Conservation (phyloP, 805 yeast genomes). For the Candida endomychidarum region DNA sequence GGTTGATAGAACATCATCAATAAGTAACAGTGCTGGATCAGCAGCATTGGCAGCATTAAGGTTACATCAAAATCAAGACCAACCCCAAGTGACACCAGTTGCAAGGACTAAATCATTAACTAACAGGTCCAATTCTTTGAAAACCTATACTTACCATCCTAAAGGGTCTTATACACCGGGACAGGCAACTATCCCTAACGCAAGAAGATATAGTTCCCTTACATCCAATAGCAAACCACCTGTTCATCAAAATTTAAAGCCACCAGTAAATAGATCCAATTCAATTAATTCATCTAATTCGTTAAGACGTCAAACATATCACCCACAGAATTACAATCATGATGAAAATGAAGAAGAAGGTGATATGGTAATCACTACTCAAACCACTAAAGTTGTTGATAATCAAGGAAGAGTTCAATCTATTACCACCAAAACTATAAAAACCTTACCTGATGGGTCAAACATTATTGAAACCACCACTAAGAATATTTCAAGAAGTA, state of each 20-base stretch:
- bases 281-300: constrained; percentile 15
- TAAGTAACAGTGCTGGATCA: constrained; percentile 35
- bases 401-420: constrained; percentile 39
- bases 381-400: constrained; percentile 43
- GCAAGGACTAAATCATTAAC: constrained; percentile 24
- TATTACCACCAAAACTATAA: constrained; percentile 39
- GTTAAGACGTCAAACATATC: constrained; percentile 1
- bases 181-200: constrained; percentile 18
- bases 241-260: background rate
- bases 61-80: constrained; percentile 24
- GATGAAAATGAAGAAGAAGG: constrained; percentile 18
- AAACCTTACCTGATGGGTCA: constrained; percentile 42
- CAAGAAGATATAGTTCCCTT: constrained; percentile 22
- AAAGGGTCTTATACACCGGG: constrained; percentile 39
- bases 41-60: constrained; percentile 44
- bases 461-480: constrained; percentile 44
- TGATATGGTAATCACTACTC: constrained; percentile 35
- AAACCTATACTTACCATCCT: constrained; percentile 39
- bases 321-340: background rate
- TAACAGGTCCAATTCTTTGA: constrained; percentile 32
- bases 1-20: constrained; percentile 22
- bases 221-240: constrained; percentile 8
- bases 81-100: background rate
- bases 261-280: constrained; percentile 10
- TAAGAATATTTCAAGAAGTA: constrained; percentile 36